phyloP scores from a whole-genome alignment of 1,284 basidiomycete species.

The Taiwanofungus camphoratus region DNA sequence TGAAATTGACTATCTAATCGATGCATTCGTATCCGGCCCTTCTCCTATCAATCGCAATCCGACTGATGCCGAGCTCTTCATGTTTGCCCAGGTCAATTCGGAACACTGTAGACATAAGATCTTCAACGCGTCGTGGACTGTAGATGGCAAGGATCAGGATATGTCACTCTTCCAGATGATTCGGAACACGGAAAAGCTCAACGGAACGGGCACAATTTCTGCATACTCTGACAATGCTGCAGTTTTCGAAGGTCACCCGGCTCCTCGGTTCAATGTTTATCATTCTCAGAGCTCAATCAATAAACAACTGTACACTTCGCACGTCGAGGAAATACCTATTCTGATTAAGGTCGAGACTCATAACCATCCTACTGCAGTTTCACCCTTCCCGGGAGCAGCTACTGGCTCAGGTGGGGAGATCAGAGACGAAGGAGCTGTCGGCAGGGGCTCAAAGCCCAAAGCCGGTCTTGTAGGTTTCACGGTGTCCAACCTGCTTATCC shows the following conservation, averaged over 20 bases:
- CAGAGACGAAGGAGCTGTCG: slow-evolving; percentile 95
- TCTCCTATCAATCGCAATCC: slow-evolving; percentile 72
- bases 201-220: slow-evolving; percentile 78
- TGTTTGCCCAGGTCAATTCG: slow-evolving; percentile 99
- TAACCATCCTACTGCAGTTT: slow-evolving; percentile 98
- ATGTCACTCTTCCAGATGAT: slow-evolving; percentile 96
- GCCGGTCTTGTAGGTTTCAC: slow-evolving; percentile 94
- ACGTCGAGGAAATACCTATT: slow-evolving; percentile 78
- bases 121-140: slow-evolving; percentile 96
- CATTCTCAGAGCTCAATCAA: slow-evolving; percentile 31
- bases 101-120: slow-evolving; percentile 99
- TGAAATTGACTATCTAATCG: slow-evolving; percentile 91
- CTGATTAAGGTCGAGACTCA: slow-evolving; percentile 99
- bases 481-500: slow-evolving; percentile 91
- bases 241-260: slow-evolving; percentile 79
- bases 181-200: slow-evolving; percentile 87
- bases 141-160: slow-evolving; percentile 68
- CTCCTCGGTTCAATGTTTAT: slow-evolving; percentile 77
- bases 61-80: slow-evolving; percentile 97
- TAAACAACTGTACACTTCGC: slow-evolving; percentile 47
- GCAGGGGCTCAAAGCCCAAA: slow-evolving; percentile 93
- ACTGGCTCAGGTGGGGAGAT: slow-evolving; percentile 99
- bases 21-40: slow-evolving; percentile 75
- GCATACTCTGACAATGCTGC: slow-evolving; percentile 99
- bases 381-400: slow-evolving; percentile 95